phyloP scores from a whole-genome alignment of 768 basidiomycete genomes.

The Hebeloma cylindrosporum region DNA sequence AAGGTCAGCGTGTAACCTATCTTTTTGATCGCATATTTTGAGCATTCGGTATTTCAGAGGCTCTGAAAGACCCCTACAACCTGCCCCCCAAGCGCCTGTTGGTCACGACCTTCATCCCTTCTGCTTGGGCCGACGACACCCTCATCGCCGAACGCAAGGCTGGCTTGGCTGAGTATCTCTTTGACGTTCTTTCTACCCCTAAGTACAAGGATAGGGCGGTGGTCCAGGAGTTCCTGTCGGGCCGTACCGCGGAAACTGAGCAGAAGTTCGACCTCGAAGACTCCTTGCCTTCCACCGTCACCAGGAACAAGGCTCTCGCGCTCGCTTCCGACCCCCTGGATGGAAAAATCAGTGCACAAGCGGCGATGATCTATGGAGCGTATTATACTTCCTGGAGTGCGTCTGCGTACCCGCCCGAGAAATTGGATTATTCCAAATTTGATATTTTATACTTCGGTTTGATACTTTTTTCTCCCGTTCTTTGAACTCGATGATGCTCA shows the following conservation, averaged over 20 bases:
- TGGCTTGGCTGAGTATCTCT: constrained; percentile 45
- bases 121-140: constrained; percentile 52
- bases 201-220: constrained; percentile 34
- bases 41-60: constrained; percentile 16
- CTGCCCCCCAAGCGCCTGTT: constrained; percentile 55
- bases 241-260: constrained; percentile 20
- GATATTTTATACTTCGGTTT: constrained; percentile 67
- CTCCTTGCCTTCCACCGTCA: constrained; percentile 46
- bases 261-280: constrained; percentile 43
- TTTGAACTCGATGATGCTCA: not conserved
- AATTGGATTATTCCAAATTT: constrained; percentile 61
- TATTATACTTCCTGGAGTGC: constrained; percentile 56
- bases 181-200: constrained; percentile 35
- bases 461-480: constrained; percentile 3
- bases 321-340: constrained; percentile 18
- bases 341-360: constrained; percentile 23
- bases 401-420: constrained; percentile 50
- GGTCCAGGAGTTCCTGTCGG: constrained; percentile 40
- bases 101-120: constrained; percentile 47
- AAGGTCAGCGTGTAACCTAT: constrained; percentile 21
- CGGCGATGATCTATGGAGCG: constrained; percentile 40
- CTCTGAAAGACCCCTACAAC: constrained; percentile 37
- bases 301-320: constrained; percentile 34
- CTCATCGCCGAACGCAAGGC: constrained; percentile 53
- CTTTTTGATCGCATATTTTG: no score